These are phyloP conservation scores for Saccharomyces hybrid DNA, from an alignment of 1,139 yeast species.

Conservation along the genomic window DNA sequence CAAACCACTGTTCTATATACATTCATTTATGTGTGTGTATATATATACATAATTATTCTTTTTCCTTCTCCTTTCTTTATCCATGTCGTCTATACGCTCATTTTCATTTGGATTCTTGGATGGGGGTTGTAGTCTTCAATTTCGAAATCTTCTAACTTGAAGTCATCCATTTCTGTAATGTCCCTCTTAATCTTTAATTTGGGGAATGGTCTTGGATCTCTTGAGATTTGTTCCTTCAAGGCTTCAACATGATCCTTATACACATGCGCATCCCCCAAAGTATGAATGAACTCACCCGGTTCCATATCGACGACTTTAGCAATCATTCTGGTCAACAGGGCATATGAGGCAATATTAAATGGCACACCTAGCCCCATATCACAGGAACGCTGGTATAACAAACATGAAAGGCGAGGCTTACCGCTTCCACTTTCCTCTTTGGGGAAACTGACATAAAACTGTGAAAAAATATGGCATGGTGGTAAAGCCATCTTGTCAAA, in stretches of 20 bases:
- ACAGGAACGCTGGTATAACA: constrained; percentile 92
- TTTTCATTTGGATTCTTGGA: constrained; percentile 78
- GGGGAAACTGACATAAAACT: constrained; percentile 84
- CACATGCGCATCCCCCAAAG: constrained; percentile 95
- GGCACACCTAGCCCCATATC: constrained; percentile 99
- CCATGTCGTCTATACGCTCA: constrained; percentile 42
- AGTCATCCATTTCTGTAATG: constrained; percentile 73
- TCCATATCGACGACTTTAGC: constrained; percentile 92
- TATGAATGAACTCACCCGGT: constrained; percentile 90
- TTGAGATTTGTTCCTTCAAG: constrained; percentile 61
- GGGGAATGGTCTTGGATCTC: constrained; percentile 78
- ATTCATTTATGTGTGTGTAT: background rate
- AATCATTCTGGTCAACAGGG: constrained; percentile 84
- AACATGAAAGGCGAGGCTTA: constrained; percentile 71
- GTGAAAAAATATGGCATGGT: constrained; percentile 95
- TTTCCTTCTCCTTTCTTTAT: background rate
- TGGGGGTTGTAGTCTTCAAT: constrained; percentile 75
- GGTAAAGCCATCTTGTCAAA: constrained; percentile 92
- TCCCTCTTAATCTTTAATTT: constrained; percentile 60
- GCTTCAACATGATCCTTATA: constrained; percentile 91
- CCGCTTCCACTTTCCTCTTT: constrained; percentile 30
- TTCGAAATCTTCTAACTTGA: constrained; percentile 78
- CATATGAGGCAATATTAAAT: constrained; percentile 93
- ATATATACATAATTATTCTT: background rate
- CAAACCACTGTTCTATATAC: constrained; percentile 11